These are phyloP conservation scores for Bauhinia variegata DNA, from an alignment of 306 rosid species.

Conservation along the genomic window DNA sequence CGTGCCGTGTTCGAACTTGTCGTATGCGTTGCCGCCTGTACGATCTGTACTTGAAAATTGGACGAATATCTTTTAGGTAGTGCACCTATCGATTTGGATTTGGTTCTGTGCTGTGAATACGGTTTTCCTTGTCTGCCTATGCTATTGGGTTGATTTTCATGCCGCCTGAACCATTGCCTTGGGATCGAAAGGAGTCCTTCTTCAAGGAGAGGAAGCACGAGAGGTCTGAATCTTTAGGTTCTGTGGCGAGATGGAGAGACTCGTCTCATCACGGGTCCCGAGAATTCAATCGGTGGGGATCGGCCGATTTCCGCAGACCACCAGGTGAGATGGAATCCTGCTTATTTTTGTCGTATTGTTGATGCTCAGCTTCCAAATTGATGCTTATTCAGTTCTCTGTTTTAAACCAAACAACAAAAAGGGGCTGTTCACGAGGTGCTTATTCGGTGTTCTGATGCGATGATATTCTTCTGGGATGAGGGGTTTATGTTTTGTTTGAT, in stretches of 20 bases:
- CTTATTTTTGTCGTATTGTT: not conserved
- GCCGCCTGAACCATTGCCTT: slow-evolving; percentile 99
- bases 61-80: slow-evolving; percentile 5
- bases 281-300: slow-evolving; percentile 79
- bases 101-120: slow-evolving; percentile 24
- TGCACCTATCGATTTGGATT: not conserved
- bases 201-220: slow-evolving; percentile 99
- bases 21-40: slow-evolving; percentile 10
- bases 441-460: not conserved
- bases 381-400: no score
- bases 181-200: slow-evolving; percentile 91
- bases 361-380: not conserved
- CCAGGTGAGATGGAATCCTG: slow-evolving; percentile 52
- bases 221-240: slow-evolving; percentile 78
- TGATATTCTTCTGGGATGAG: not conserved
- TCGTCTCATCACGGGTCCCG: slow-evolving; percentile 75
- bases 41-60: slow-evolving; percentile 38
- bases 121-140: slow-evolving; percentile 67
- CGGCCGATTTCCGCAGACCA: slow-evolving; percentile 85
- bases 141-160: slow-evolving; percentile 82
- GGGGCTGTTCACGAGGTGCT: no score
- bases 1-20: slow-evolving; percentile 15
- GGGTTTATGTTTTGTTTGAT: slow-evolving; percentile 14
- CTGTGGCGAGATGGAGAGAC: slow-evolving; percentile 91
- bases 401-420: no score